These are phyloP conservation scores for Argentina anserina DNA, from an alignment of 306 rosid species.

Conservation along the genomic window DNA sequence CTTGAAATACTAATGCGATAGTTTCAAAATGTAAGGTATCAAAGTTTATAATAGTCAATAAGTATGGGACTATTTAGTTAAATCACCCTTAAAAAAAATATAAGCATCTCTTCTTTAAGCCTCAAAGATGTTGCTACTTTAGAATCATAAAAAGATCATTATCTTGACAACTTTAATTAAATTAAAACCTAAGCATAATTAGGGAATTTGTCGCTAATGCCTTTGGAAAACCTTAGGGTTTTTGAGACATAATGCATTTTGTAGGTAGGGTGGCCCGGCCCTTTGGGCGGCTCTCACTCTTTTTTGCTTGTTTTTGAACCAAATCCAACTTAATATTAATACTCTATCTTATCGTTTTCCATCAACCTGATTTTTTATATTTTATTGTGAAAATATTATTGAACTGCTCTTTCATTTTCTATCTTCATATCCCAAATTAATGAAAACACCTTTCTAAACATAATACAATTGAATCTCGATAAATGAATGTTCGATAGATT, in stretches of 20 bases:
- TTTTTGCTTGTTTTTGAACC: constrained; percentile 21
- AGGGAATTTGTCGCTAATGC: constrained; percentile 77
- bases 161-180: constrained; percentile 66
- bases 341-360: constrained; percentile 21
- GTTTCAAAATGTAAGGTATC: no score
- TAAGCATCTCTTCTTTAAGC: constrained; percentile 73
- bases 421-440: no score
- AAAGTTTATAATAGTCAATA: no score
- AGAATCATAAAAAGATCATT: constrained; percentile 83
- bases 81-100: no score
- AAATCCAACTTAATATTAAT: constrained; percentile 27
- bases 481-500: no score
- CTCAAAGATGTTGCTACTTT: constrained; percentile 79
- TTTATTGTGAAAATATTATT: no score
- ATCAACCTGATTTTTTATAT: no score
- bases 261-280: constrained; percentile 23
- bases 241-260: constrained; percentile 41
- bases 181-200: constrained; percentile 62
- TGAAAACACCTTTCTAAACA: no score
- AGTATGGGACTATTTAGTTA: no score
- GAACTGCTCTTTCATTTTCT: constrained; percentile 9
- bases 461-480: no score
- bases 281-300: constrained; percentile 25
- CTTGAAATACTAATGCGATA: no score
- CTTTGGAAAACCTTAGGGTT: constrained; percentile 57